phyloP scores from a whole-genome alignment of 345 rosid species.

The Eucalyptus sp. region DNA sequence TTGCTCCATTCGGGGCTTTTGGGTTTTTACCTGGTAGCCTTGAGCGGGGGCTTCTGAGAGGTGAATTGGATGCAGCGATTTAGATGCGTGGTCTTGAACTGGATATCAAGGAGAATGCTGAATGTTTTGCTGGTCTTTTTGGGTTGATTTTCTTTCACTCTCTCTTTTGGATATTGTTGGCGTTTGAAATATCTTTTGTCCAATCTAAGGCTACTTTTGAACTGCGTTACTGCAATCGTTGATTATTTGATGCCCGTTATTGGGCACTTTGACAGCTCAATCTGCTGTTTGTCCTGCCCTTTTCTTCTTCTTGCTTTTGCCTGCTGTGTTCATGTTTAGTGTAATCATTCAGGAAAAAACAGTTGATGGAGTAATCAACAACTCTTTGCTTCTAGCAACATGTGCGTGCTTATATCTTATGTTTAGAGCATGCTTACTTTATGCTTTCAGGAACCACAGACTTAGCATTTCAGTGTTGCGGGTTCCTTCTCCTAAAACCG shows the following conservation, averaged over 20 bases:
- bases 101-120: background rate
- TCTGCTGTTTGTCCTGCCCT: background rate
- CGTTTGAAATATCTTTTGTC: background rate
- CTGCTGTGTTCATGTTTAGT: background rate
- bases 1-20: background rate
- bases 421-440: background rate
- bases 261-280: background rate
- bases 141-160: background rate
- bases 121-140: background rate
- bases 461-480: conserved; percentile 17
- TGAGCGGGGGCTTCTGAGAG: background rate
- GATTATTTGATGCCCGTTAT: background rate
- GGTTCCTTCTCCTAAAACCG: conserved; percentile 15
- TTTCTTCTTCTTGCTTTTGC: background rate
- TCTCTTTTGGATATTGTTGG: background rate
- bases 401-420: background rate
- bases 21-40: background rate
- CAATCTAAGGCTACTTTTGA: background rate
- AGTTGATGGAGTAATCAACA: background rate
- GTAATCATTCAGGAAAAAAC: background rate
- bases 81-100: background rate
- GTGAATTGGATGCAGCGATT: background rate
- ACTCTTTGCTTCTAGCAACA: background rate
- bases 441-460: conserved; percentile 27
- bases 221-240: background rate